Percentiles rank a stretch among this genome's conserved stretches.
phyloP scores from a whole-genome alignment of 2,329 filamentous ascomycete genomes.

The Diplocarpon rosae region DNA sequence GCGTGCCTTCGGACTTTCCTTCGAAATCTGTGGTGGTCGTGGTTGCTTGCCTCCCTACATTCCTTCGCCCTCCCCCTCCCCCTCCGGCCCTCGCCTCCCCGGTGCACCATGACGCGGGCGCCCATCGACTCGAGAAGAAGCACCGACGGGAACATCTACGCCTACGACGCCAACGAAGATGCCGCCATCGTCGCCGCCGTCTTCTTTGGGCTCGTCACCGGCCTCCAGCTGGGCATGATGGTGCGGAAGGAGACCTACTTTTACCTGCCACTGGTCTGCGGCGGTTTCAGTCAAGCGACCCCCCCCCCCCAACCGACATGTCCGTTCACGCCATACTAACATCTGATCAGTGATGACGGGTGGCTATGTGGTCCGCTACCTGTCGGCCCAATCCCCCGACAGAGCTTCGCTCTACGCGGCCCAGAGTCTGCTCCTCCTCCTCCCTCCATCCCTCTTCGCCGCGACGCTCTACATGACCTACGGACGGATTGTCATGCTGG shows the following conservation, averaged over 20 bases:
- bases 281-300: conserved; percentile 8
- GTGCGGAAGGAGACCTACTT: conserved; percentile 14
- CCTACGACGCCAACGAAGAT: no score
- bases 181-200: no score
- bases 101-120: no score
- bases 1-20: no score
- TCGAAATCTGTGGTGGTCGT: no score
- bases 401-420: conserved; percentile 26
- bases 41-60: no score
- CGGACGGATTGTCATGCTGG: conserved; percentile 20
- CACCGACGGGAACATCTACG: no score
- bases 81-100: no score
- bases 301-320: neutral
- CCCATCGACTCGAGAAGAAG: no score
- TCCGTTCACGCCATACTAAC: neutral
- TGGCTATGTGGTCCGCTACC: conserved; percentile 1
- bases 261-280: conserved; percentile 11
- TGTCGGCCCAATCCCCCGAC: conserved; percentile 18
- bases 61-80: no score
- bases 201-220: no score
- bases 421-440: conserved; percentile 22
- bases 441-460: conserved; percentile 26
- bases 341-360: no score
- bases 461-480: conserved; percentile 27
- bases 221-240: neutral